A percentile compares a stretch with the other conserved stretches of the same genome.
Evolutionary conservation across 495 filamentous ascomycete species (phyloP).

Genomic region (Cenococcum geophilum): DNA sequence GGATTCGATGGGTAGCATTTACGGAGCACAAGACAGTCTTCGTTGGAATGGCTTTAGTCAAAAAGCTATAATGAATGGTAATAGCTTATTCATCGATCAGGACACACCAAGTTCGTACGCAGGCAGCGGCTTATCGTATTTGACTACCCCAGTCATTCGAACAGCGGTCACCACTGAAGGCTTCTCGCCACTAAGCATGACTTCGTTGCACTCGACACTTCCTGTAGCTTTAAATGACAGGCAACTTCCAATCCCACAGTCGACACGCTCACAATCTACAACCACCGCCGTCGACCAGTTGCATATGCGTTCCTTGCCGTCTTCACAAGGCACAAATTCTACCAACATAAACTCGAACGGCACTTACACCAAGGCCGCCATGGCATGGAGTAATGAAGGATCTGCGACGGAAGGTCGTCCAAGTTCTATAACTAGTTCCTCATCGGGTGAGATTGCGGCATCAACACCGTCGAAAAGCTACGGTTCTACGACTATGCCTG

Average conservation of each 20-base stretch:
- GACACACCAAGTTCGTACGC: conserved; percentile 8
- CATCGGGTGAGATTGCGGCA: background rate
- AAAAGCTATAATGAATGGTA: conserved; percentile 6
- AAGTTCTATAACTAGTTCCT: conserved; percentile 3
- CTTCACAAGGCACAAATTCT: conserved; percentile 11
- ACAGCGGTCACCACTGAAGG: conserved; percentile 21
- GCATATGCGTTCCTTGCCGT: conserved; percentile 17
- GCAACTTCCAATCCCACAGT: conserved; percentile 22
- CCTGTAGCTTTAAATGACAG: conserved; percentile 19
- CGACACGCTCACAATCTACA: conserved; percentile 12
- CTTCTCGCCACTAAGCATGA: conserved; percentile 35
- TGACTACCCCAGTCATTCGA: conserved; percentile 11
- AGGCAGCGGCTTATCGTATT: conserved; percentile 7
- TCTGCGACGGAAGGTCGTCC: background rate
- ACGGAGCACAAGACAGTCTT: conserved; percentile 10
- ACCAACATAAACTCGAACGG: background rate
- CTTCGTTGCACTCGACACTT: conserved; percentile 31
- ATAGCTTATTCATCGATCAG: conserved; percentile 13
- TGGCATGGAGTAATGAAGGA: background rate
- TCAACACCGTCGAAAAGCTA: background rate
- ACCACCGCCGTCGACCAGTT: conserved; percentile 18
- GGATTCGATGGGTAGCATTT: conserved; percentile 10
- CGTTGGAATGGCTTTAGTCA: conserved; percentile 10
- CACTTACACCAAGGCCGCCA: conserved; percentile 1
- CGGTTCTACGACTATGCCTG: background rate